Conservation (phyloP, 1,284 basidiomycete species). For the Boletus smithii region DNA sequence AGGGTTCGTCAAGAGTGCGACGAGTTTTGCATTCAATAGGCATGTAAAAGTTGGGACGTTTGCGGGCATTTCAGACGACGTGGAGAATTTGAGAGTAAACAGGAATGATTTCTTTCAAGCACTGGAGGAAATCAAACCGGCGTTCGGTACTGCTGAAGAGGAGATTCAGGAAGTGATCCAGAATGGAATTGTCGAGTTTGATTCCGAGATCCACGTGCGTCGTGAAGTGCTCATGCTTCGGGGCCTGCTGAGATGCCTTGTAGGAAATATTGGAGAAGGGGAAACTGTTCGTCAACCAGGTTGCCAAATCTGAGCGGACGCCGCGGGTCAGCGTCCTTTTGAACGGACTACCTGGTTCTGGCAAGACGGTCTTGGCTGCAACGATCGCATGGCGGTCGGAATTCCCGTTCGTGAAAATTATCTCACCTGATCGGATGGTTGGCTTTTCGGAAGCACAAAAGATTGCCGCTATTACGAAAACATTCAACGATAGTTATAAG, state of each 20-base stretch:
- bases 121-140: slow-evolving; percentile 93
- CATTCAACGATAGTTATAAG: slow-evolving; percentile 97
- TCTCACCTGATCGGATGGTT: slow-evolving; percentile 97
- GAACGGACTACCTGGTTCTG: slow-evolving; percentile 87
- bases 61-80: slow-evolving; percentile 93
- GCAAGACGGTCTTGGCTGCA: slow-evolving; percentile 95
- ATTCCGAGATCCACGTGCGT: slow-evolving; percentile 69
- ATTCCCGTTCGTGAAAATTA: slow-evolving; percentile 98
- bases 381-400: slow-evolving; percentile 91
- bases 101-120: slow-evolving; percentile 88
- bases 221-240: neutral
- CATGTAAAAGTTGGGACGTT: slow-evolving; percentile 98
- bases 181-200: slow-evolving; percentile 96
- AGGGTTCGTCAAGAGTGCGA: too few species aligned
- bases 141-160: slow-evolving; percentile 97
- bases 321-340: slow-evolving; percentile 90
- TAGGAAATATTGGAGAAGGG: slow-evolving; percentile 89
- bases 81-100: slow-evolving; percentile 91
- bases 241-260: slow-evolving; percentile 11
- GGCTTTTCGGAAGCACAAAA: slow-evolving; percentile 91
- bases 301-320: slow-evolving; percentile 85
- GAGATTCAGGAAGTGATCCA: slow-evolving; percentile 92
- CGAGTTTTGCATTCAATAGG: slow-evolving; percentile 96
- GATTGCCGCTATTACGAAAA: slow-evolving; percentile 88
- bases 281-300: slow-evolving; percentile 93